Evolutionary conservation across 805 yeast genomes (phyloP), one percentile per base, ranked within the genome.

Genomic region (Pichia ethanolica): DNA sequence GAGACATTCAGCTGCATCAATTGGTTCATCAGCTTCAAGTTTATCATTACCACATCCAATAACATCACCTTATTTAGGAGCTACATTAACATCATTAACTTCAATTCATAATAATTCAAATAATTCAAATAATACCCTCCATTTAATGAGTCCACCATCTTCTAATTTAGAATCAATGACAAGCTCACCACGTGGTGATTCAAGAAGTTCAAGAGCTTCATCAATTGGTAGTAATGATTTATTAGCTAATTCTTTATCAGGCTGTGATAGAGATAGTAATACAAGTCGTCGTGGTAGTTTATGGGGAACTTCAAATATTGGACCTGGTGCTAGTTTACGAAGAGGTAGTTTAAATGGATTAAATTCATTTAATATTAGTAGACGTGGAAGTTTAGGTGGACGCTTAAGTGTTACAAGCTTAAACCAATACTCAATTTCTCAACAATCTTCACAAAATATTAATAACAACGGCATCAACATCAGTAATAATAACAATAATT

Each of bases 1-100:
- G 40, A 59, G 69, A 49, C 68, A 64, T 46, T 65, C 69, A 9
- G 67, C 65, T 10, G 68, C 69, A 12, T 60, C 66, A 7, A 56
- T 63, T 30, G 48, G 45, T 14, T 46, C 55, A 11, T 32, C 10
- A 8, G 39, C 34, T 39, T 39, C 49, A 20, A 46, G 25, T 7
- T 53, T 59, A 41, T 55, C 62, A 12, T 63, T 64, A 13, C 44
- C 62, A 26, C 47, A 58, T 35, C 59, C 65, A 11, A 41, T 53
- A 4, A 47, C 61, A 10, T 56, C 65, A 20, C 49, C 46, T 7
- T 35, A 41, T 39, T 14, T 34, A 28, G 35, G 48, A 10, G 35
- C 52, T 25, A 32, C 44, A 5, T 35, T 47, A 12, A 25, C 48
- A 7, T 44, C 54, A 9, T 14, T 49, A 32, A n/a, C 46, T 5